These are phyloP conservation scores for Pseudonitzschia multiseries DNA, from an alignment of 108 stramenopile species.

Conservation along the genomic window DNA sequence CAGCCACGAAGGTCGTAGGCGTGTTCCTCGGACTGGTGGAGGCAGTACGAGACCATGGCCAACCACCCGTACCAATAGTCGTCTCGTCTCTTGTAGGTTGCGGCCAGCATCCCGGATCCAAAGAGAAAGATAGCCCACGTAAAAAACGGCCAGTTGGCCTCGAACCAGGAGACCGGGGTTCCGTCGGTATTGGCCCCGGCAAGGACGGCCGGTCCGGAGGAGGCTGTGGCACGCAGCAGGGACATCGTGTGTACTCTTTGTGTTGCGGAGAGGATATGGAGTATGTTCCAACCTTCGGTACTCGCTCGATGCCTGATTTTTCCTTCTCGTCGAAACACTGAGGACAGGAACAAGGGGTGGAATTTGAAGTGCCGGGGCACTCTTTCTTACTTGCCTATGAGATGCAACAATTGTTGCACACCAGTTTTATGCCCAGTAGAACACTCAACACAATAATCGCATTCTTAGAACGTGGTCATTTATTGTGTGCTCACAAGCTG, in stretches of 20 bases:
- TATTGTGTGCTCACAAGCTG: too few relatives aligned
- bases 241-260: background rate
- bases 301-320: too few relatives aligned
- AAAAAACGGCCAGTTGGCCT: background rate
- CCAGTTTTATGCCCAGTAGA: too few relatives aligned
- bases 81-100: background rate
- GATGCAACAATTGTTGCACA: too few relatives aligned
- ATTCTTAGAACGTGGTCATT: too few relatives aligned
- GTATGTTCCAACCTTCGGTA: too few relatives aligned
- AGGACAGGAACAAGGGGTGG: too few relatives aligned
- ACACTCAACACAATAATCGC: too few relatives aligned
- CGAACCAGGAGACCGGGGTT: background rate
- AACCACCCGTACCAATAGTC: conserved; percentile 1
- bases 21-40: conserved; percentile 2
- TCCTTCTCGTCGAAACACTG: too few relatives aligned
- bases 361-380: too few relatives aligned
- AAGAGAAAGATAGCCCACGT: conserved; percentile 5
- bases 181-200: background rate
- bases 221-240: background rate
- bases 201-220: background rate
- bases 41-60: background rate
- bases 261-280: too few relatives aligned
- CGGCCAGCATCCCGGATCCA: background rate
- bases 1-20: background rate
- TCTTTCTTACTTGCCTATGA: too few relatives aligned